phyloP scores from a whole-genome alignment of 73 alveolate genomes.

The Paramecium primaurelia region DNA sequence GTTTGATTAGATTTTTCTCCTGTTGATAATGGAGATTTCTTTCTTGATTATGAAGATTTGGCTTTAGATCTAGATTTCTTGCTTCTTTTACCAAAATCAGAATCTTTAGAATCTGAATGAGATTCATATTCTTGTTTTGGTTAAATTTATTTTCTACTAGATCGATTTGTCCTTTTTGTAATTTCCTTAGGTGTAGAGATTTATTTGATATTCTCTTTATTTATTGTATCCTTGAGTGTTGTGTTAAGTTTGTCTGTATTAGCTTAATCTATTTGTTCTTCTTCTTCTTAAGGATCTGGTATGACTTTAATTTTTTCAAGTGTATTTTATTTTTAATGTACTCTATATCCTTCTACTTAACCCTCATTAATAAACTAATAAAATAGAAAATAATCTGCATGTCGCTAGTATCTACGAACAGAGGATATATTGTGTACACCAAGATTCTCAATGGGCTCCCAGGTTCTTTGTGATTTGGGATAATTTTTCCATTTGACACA shows the following conservation, averaged over 20 bases:
- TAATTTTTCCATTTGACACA: slow-evolving; percentile 20
- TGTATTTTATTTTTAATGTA: not conserved
- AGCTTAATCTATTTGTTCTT: not conserved
- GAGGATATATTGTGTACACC: not conserved
- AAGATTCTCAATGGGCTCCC: not conserved
- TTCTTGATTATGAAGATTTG: not conserved
- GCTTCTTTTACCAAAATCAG: not conserved
- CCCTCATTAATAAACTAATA: not conserved
- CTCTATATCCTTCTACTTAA: not conserved
- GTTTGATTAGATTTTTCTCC: not conserved
- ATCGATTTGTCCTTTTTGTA: not conserved
- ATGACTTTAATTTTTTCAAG: not conserved
- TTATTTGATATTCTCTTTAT: not conserved
- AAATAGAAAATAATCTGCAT: not conserved
- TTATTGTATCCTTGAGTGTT: not conserved
- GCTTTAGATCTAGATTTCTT: not conserved
- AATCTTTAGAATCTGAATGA: not conserved
- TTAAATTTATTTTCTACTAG: not conserved
- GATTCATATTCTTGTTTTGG: not conserved
- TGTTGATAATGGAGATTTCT: not conserved
- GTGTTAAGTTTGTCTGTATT: not conserved
- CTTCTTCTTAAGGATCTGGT: not conserved
- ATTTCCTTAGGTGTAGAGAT: not conserved
- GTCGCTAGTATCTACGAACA: not conserved
- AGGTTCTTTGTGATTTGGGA: not conserved